phyloP scores from a whole-genome alignment of 257 asterid genomes.

The Solanum pennellii region DNA sequence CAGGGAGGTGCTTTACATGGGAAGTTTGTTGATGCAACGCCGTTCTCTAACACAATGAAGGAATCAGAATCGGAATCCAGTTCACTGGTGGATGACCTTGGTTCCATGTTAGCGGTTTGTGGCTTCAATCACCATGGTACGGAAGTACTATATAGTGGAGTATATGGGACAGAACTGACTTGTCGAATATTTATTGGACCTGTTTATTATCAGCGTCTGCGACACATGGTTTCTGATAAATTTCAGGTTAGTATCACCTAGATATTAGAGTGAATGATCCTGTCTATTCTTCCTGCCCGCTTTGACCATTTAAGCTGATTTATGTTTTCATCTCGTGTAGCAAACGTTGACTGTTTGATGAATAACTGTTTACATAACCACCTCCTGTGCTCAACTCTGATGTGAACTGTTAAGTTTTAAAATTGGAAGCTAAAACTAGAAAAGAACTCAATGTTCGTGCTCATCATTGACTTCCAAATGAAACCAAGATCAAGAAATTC shows the following conservation, averaged over 20 bases:
- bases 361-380: background rate
- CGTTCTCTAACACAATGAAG: conserved; percentile 45
- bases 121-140: conserved; percentile 89
- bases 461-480: background rate
- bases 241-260: conserved; percentile 51
- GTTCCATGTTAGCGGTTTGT: conserved; percentile 43
- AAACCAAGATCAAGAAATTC: background rate
- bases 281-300: background rate
- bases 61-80: conserved; percentile 38
- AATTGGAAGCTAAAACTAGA: background rate
- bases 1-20: conserved; percentile 92
- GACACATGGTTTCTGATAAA: conserved; percentile 98
- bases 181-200: conserved; percentile 96
- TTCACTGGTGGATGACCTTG: conserved; percentile 80
- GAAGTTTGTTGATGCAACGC: conserved; percentile 82
- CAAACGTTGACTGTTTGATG: background rate
- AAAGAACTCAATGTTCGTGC: background rate
- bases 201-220: conserved; percentile 91
- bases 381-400: background rate
- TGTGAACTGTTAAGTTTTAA: background rate
- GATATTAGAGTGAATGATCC: background rate
- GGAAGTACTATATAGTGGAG: conserved; percentile 87
- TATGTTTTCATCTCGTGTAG: background rate
- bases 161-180: conserved; percentile 78
- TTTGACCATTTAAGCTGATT: background rate